Base-by-base conservation (phyloP, 2,329 filamentous ascomycete genomes). In the Xylariaceae sp. region DNA sequence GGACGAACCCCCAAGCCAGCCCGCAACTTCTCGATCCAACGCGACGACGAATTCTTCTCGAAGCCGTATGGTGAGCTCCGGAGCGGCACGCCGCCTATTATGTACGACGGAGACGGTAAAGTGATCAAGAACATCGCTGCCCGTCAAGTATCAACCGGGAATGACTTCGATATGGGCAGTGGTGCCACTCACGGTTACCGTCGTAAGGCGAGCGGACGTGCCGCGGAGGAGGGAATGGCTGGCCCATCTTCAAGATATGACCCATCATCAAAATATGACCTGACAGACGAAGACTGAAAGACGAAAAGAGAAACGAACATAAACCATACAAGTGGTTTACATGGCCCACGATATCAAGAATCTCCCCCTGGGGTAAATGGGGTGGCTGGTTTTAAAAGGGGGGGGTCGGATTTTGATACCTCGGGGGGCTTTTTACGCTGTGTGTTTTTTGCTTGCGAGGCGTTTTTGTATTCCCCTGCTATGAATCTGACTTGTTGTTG, bases 191-290 rank as follows among this genome's bases (percentile, higher is more conserved):
- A n/a, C n/a, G 61, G 60, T 15, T 63, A 61, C 41, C 62, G 64
- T 5, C 76, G 87, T 51, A 85, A 88, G 61, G 87, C 90, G 2
- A 91, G 88, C 69, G 89, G 88, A 1, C 90, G 88, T 76, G 73
- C 86, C 57, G 88, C 81, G 0, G 88, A 92, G 71, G 89, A 92
- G 70, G 88, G 88, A 1, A 75, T 81, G 51, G 83, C 74, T 2
- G 76, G 73, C 35, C 69, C 71, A 50, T 45, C 45, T 11, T 47
- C 55, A 47, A 57, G 68, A 55, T 72, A 72, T 53, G 67, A 67
- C 34, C 61, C 69, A 15, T 30, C 23, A 6, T 30, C 23, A 30
- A 30, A 5, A 30, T 30, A 30, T 30, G 23, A 30, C 23, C 23
- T 30, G 1, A 30, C 23, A 30, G 23, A 30, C 3, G 23, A 30